These are phyloP conservation scores for Boletus patriciae DNA, from an alignment of 768 basidiomycete species.

Conservation along the genomic window DNA sequence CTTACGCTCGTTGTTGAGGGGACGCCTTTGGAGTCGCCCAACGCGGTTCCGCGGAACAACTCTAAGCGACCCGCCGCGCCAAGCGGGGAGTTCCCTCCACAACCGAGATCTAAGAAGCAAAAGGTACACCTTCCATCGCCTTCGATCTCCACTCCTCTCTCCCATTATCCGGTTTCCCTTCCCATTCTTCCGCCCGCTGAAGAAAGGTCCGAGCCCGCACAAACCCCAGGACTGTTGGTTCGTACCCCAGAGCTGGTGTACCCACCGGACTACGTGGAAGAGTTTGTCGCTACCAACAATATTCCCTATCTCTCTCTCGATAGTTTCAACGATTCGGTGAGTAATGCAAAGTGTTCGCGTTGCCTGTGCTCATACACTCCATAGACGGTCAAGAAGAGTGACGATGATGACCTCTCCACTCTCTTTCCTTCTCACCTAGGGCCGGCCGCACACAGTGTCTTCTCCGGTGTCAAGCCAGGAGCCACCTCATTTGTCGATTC, in stretches of 20 bases:
- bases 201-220: conserved; percentile 2
- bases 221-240: not conserved
- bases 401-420: not conserved
- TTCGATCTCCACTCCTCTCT: not conserved
- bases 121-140: not conserved
- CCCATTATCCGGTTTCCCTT: not conserved
- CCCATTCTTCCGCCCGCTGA: not conserved
- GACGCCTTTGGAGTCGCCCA: not conserved
- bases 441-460: conserved; percentile 22
- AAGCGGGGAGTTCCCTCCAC: conserved; percentile 2
- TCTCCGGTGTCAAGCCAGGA: conserved; percentile 34
- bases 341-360: not conserved
- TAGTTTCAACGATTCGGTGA: conserved; percentile 17
- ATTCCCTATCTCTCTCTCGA: conserved; percentile 39
- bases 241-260: conserved; percentile 24
- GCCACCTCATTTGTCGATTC: conserved; percentile 29
- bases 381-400: conserved; percentile 8
- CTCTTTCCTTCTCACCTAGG: conserved; percentile 23
- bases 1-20: not conserved
- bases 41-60: not conserved
- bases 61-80: conserved; percentile 11
- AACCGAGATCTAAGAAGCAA: conserved; percentile 8
- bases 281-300: conserved; percentile 36
- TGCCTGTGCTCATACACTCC: conserved; percentile 8
- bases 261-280: conserved; percentile 5